These are phyloP conservation scores for Euphrasia arctica DNA, from an alignment of 305 asterid species.

Conservation along the genomic window DNA sequence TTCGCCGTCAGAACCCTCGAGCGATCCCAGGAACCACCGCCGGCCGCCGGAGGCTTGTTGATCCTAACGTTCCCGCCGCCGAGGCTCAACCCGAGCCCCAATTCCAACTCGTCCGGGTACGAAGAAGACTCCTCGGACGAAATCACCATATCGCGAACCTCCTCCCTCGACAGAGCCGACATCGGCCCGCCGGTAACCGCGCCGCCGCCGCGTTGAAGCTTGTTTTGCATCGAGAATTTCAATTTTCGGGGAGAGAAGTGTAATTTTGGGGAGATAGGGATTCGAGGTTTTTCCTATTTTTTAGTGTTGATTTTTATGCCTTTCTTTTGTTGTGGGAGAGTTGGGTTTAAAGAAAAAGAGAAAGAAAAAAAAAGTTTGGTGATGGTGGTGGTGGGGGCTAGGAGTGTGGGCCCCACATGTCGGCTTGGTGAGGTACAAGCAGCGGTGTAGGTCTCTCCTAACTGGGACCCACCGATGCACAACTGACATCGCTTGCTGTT, in stretches of 20 bases:
- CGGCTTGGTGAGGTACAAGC: conserved; percentile 53
- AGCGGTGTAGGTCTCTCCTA: conserved; percentile 40
- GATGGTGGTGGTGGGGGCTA: neutral
- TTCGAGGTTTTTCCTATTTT: neutral
- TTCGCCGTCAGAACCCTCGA: conserved; percentile 58
- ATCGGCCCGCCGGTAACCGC: conserved; percentile 31
- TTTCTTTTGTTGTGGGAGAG: conserved; percentile 5
- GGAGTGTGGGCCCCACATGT: conserved; percentile 34
- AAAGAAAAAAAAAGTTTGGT: conserved; percentile 14
- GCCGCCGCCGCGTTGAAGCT: conserved; percentile 23
- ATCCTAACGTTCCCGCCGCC: conserved; percentile 43
- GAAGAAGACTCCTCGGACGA: conserved; percentile 70
- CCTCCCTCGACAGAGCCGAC: conserved; percentile 36
- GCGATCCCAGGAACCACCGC: conserved; percentile 41
- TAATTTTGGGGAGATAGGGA: conserved; percentile 7
- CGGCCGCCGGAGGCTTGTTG: conserved; percentile 21
- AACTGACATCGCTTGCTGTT: conserved; percentile 22
- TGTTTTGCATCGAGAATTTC: conserved; percentile 21
- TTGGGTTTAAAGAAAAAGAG: conserved; percentile 29
- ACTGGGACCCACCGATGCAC: conserved; percentile 27
- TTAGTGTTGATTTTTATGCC: neutral
- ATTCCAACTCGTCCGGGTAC: conserved; percentile 59
- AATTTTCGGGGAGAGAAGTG: conserved; percentile 2
- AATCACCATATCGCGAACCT: conserved; percentile 27
- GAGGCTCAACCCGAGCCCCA: conserved; percentile 81